Evolutionary conservation across 306 rosid genomes (phyloP).

Genomic region (Myrica gale): DNA sequence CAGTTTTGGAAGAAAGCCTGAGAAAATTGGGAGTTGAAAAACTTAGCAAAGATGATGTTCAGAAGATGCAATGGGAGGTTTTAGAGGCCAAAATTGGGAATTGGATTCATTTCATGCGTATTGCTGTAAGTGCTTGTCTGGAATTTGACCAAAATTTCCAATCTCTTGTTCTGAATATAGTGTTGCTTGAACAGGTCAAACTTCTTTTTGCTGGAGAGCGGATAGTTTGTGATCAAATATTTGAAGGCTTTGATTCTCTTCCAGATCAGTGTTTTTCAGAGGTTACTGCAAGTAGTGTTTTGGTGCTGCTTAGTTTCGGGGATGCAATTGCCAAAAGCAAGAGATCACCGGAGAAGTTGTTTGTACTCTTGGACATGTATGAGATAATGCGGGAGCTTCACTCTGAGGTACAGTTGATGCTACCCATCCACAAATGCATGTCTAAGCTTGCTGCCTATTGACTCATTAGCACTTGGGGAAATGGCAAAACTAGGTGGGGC

Average conservation of each 20-base stretch:
- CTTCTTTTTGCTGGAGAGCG: conserved; percentile 94
- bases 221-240: conserved; percentile 83
- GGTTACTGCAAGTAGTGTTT: conserved; percentile 85
- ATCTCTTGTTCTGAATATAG: conserved; percentile 15
- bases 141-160: conserved; percentile 7
- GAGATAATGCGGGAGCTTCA: conserved; percentile 98
- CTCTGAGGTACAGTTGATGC: conserved; percentile 59
- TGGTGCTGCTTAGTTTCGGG: conserved; percentile 85
- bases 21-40: conserved; percentile 90
- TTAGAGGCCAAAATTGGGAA: conserved; percentile 98
- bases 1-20: conserved; percentile 88
- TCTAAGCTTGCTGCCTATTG: not conserved
- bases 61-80: conserved; percentile 95
- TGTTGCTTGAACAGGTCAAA: conserved; percentile 65
- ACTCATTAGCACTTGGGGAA: not conserved
- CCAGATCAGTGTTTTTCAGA: conserved; percentile 89
- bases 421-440: not conserved
- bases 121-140: conserved; percentile 66
- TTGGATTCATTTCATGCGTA: conserved; percentile 99
- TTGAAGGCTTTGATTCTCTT: conserved; percentile 82
- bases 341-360: conserved; percentile 93
- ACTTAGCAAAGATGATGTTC: conserved; percentile 94
- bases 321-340: conserved; percentile 97
- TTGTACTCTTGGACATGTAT: conserved; percentile 95
- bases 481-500: not conserved